A percentile compares a stretch with the other conserved stretches of the same genome.
phyloP scores from a whole-genome alignment of 2,329 filamentous ascomycete species.

The Lasiodiplodia theobromae region DNA sequence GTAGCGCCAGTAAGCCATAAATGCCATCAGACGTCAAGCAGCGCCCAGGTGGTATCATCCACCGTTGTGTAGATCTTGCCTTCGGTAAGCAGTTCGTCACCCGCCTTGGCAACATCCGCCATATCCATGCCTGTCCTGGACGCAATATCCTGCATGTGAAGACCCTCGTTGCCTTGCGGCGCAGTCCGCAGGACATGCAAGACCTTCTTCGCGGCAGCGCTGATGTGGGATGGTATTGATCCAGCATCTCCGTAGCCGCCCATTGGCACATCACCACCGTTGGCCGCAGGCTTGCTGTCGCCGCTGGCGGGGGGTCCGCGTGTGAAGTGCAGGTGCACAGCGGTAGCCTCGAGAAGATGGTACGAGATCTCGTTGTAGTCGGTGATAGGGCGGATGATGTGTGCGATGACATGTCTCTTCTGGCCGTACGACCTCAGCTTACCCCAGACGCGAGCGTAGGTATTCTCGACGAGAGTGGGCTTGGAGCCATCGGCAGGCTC shows the following conservation, averaged over 20 bases:
- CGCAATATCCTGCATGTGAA: constrained; percentile 81
- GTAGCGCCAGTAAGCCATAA: constrained; percentile 6
- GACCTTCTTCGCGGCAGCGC: constrained; percentile 68
- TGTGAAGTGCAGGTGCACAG: constrained; percentile 84
- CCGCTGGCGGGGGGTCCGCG: constrained; percentile 65
- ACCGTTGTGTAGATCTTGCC: constrained; percentile 89
- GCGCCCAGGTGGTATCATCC: constrained; percentile 90
- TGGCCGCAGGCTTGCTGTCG: constrained; percentile 44
- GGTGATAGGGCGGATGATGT: constrained; percentile 78
- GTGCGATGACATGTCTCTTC: constrained; percentile 80
- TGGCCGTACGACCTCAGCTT: constrained; percentile 83
- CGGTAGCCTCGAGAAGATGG: constrained; percentile 88
- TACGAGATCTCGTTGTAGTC: constrained; percentile 94
- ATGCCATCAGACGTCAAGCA: constrained; percentile 68
- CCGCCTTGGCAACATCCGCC: constrained; percentile 75
- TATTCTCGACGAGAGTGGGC: constrained; percentile 70
- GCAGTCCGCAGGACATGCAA: constrained; percentile 72
- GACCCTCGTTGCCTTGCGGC: constrained; percentile 78
- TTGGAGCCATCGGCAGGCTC: constrained; percentile 56
- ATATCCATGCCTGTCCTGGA: constrained; percentile 69
- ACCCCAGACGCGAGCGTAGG: constrained; percentile 86
- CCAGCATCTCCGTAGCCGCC: constrained; percentile 8
- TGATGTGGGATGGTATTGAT: constrained; percentile 43
- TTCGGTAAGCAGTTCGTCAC: constrained; percentile 77
- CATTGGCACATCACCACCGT: constrained; percentile 26